phyloP scores from a whole-genome alignment of 2,329 filamentous ascomycete species.

The Pseudopyricularia cyperi region DNA sequence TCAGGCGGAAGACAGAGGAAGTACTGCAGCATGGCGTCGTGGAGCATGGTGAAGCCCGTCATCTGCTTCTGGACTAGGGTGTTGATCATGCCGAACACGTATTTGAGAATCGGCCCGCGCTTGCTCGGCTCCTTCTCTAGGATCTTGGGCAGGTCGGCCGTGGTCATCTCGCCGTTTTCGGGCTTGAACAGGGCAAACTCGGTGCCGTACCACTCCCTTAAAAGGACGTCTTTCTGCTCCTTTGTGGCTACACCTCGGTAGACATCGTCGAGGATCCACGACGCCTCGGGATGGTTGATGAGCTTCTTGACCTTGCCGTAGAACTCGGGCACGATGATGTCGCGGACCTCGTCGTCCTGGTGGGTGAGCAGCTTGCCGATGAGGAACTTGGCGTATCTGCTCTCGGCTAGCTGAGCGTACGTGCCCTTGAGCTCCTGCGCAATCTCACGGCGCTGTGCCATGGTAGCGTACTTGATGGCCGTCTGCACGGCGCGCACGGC shows the following conservation, averaged over 20 bases:
- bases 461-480: constrained; percentile 86
- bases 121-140: constrained; percentile 72
- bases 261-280: constrained; percentile 95
- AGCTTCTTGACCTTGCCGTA: constrained; percentile 85
- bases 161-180: constrained; percentile 22
- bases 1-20: constrained; percentile 68
- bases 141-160: constrained; percentile 61
- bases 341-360: constrained; percentile 73
- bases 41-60: constrained; percentile 92
- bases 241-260: constrained; percentile 80
- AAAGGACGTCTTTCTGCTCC: constrained; percentile 70
- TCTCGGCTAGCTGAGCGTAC: constrained; percentile 77
- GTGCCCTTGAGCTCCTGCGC: constrained; percentile 74
- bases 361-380: constrained; percentile 94
- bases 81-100: constrained; percentile 78
- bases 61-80: constrained; percentile 90
- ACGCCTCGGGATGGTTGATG: constrained; percentile 91
- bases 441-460: constrained; percentile 74
- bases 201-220: constrained; percentile 92
- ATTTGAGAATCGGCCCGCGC: constrained; percentile 73
- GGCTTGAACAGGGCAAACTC: constrained; percentile 67
- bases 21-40: constrained; percentile 97
- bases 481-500: constrained; percentile 94
- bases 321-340: constrained; percentile 86
- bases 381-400: constrained; percentile 93